Base-by-base conservation (phyloP, 768 basidiomycete genomes). In the Tubosaeta brunneosetosa region DNA sequence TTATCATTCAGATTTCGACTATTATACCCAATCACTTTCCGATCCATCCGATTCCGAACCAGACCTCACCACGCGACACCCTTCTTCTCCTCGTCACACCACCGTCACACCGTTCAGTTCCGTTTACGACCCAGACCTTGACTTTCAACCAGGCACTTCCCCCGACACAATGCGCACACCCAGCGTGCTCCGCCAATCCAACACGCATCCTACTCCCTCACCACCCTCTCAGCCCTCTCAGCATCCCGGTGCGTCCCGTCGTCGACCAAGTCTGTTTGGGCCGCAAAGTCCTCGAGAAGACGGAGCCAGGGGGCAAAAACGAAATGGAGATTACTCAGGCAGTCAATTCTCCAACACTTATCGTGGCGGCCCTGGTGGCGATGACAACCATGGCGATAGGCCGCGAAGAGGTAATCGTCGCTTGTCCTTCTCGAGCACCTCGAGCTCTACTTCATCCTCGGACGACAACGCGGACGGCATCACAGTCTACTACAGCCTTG, bases 401-500 rank as follows among this genome's bases (percentile, higher is more conserved):
- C 51, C 71, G 49, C 67, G 71, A 58, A 57, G 55, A 50, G 33
- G 44, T 27, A 38, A 47, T 55, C 51, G 66, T 54, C 64, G 49
- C 44, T 73, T 70, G 45, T 51, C 69, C 19, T 61, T 71, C 51
- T 69, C 73, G n/a, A 68, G 66, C 45, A 42, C 57, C 46, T 61
- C 73, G 38, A 64, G 71, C 51, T 61, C 68, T 19, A 69, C 69
- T 3, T 66, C 67, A 11, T 75, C 70, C 27, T 74, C 76, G 19
- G 79, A 77, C 8, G 77, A 78, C 33, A 75, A 77, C 41, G 76
- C 75, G 5, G 73, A 73, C 19, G 63, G 66, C 17, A 67, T 63
- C 37, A 70, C 71, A 6, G 73, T 77, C 44, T 76, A 80, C 56
- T 71, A 76, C 61, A 74, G 68, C 51, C 63, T 75, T 31, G 74